Percentiles rank a stretch among this genome's conserved stretches.
These are phyloP conservation scores for Phalaenopsis equestris DNA, from an alignment of 106 monocot species.

Conservation along the genomic window DNA sequence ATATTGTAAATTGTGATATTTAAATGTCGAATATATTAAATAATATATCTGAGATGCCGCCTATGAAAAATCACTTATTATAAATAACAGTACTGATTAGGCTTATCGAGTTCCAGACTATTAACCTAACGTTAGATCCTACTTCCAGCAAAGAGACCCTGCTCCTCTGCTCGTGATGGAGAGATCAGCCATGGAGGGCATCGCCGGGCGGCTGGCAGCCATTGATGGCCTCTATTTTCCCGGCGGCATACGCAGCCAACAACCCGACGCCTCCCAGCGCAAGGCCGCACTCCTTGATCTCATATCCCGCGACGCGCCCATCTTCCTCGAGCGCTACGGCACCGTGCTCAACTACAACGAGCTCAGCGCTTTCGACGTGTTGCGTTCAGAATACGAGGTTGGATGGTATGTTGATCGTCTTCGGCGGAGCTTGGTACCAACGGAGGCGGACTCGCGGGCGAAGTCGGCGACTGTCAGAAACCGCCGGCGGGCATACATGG, in stretches of 20 bases:
- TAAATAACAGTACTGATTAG: no score
- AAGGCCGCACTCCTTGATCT: slow-evolving; percentile 63
- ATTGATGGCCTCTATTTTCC: slow-evolving; percentile 77
- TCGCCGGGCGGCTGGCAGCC: slow-evolving; percentile 52
- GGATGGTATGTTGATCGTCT: slow-evolving; percentile 55
- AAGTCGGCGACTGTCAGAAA: slow-evolving; percentile 52
- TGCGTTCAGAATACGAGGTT: slow-evolving; percentile 63
- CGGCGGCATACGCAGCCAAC: slow-evolving; percentile 18
- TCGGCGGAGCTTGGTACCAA: slow-evolving; percentile 23
- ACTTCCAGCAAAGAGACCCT: no score
- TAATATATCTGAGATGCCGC: no score
- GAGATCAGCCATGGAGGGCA: slow-evolving; percentile 57
- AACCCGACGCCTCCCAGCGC: slow-evolving; percentile 28
- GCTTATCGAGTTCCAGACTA: no score
- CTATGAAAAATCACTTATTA: no score
- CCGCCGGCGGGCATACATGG: slow-evolving; percentile 74
- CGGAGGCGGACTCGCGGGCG: slow-evolving; percentile 20
- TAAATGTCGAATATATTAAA: no score
- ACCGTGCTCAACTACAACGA: slow-evolving; percentile 48
- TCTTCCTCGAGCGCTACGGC: slow-evolving; percentile 95
- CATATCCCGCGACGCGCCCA: slow-evolving; percentile 69
- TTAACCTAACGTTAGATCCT: no score
- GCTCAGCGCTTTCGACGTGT: slow-evolving; percentile 42
- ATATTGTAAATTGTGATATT: no score
- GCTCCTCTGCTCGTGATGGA: slow-evolving; percentile 32